These are phyloP conservation scores for Penicillium waksmanii DNA, from an alignment of 495 filamentous ascomycete genomes.

Conservation along the genomic window DNA sequence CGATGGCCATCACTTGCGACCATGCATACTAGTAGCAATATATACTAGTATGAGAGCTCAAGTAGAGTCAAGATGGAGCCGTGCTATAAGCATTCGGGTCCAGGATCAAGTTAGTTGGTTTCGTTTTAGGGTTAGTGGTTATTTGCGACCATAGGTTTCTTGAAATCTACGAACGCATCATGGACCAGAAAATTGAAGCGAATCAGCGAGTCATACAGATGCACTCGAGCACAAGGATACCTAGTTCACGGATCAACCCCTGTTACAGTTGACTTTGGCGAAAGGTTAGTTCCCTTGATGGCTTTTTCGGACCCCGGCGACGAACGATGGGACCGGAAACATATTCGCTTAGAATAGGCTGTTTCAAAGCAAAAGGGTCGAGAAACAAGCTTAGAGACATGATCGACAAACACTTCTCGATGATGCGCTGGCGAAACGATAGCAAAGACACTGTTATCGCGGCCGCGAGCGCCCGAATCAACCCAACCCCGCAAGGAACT, in stretches of 20 bases:
- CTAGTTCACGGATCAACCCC: background rate
- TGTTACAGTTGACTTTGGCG: background rate
- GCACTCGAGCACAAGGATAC: background rate
- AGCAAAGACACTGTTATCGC: background rate
- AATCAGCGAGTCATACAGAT: background rate
- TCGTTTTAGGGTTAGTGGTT: too few relatives aligned
- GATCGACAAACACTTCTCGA: background rate
- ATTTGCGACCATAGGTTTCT: too few relatives aligned
- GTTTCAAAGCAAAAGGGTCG: background rate
- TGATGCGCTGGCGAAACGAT: background rate
- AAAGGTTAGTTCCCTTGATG: too few relatives aligned
- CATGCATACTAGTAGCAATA: too few relatives aligned
- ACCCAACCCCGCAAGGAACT: background rate
- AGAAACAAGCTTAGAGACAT: background rate
- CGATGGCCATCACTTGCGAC: too few relatives aligned
- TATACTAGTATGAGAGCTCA: too few relatives aligned
- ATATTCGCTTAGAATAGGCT: background rate
- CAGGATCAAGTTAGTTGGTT: too few relatives aligned
- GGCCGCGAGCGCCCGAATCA: constrained; percentile 4
- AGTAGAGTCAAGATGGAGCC: too few relatives aligned
- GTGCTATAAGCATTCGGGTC: too few relatives aligned
- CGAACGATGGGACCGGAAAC: background rate
- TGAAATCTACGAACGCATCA: too few relatives aligned
- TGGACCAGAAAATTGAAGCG: background rate
- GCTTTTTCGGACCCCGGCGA: background rate